Evolutionary conservation across 768 basidiomycete species (phyloP).

Genomic region (Mycena albidolilacea): DNA sequence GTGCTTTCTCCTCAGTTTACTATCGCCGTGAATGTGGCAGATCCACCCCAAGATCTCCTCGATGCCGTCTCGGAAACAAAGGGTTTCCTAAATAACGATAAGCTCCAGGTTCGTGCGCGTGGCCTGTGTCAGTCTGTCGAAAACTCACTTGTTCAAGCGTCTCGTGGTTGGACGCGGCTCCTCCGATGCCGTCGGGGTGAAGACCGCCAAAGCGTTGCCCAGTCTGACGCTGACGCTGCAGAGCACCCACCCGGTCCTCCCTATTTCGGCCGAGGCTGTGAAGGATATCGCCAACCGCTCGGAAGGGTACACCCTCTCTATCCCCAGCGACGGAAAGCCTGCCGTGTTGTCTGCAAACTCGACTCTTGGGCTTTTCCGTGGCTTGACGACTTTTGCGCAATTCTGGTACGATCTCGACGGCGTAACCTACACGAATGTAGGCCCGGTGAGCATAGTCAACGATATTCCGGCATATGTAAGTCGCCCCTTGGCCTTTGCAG

Average conservation of each 20-base stretch:
- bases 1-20: constrained; percentile 66
- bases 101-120: constrained; percentile 54
- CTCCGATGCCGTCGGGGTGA: constrained; percentile 56
- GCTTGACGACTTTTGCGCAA: constrained; percentile 83
- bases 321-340: constrained; percentile 68
- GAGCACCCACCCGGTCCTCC: constrained; percentile 48
- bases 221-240: constrained; percentile 61
- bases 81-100: constrained; percentile 62
- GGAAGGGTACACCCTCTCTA: constrained; percentile 72
- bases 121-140: not conserved
- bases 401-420: constrained; percentile 71
- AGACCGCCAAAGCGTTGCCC: constrained; percentile 57
- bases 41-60: constrained; percentile 68
- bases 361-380: constrained; percentile 77
- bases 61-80: constrained; percentile 70
- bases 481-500: constrained; percentile 24
- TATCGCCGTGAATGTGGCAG: constrained; percentile 61
- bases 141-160: constrained; percentile 42
- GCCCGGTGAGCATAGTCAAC: constrained; percentile 68
- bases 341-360: constrained; percentile 73
- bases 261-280: constrained; percentile 69
- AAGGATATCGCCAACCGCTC: constrained; percentile 63
- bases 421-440: constrained; percentile 66
- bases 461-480: constrained; percentile 79
- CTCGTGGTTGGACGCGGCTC: constrained; percentile 74